A percentile compares a stretch with the other conserved stretches of the same genome.
phyloP scores from a whole-genome alignment of 2,329 filamentous ascomycete species.

The Trichoderma gracile region DNA sequence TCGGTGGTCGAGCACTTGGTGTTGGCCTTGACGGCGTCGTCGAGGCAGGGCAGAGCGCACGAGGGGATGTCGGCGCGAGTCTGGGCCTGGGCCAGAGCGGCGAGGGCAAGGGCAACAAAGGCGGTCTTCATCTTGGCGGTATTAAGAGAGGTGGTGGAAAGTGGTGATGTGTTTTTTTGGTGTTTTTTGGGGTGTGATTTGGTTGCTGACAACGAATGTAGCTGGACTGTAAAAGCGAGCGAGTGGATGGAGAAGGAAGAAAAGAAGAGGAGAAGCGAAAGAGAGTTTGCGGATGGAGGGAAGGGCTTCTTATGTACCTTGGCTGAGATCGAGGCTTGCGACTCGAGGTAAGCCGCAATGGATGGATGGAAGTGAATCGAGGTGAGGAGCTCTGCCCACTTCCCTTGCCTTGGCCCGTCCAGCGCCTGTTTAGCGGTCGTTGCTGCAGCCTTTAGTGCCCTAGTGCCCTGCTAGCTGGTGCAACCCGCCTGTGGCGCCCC shows the following conservation, averaged over 20 bases:
- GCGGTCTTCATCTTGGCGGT: slow-evolving; percentile 44
- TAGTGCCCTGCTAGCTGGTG: background rate
- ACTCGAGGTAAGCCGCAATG: no score
- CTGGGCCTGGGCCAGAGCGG: slow-evolving; percentile 41
- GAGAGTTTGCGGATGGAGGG: slow-evolving; percentile 19
- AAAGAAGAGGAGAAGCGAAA: slow-evolving; percentile 25
- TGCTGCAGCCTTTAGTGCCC: no score
- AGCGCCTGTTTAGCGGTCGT: no score
- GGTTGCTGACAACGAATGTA: slow-evolving; percentile 37
- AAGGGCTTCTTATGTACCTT: slow-evolving; percentile 37
- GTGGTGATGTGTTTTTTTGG: slow-evolving; percentile 22
- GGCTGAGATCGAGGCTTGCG: background rate
- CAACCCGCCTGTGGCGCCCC: slow-evolving; percentile 2
- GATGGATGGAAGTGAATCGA: no score
- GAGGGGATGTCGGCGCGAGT: slow-evolving; percentile 39
- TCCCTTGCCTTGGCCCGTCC: background rate
- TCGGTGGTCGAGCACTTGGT: slow-evolving; percentile 40
- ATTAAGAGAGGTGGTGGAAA: slow-evolving; percentile 5
- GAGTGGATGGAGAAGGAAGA: slow-evolving; percentile 37
- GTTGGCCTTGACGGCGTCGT: slow-evolving; percentile 35
- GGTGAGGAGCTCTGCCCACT: background rate
- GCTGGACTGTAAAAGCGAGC: slow-evolving; percentile 28
- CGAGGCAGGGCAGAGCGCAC: slow-evolving; percentile 44
- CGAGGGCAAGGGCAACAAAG: slow-evolving; percentile 38
- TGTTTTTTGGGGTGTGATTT: slow-evolving; percentile 9